These are phyloP conservation scores for Bruguiera parviflora DNA, from an alignment of 345 rosid species.

Conservation along the genomic window DNA sequence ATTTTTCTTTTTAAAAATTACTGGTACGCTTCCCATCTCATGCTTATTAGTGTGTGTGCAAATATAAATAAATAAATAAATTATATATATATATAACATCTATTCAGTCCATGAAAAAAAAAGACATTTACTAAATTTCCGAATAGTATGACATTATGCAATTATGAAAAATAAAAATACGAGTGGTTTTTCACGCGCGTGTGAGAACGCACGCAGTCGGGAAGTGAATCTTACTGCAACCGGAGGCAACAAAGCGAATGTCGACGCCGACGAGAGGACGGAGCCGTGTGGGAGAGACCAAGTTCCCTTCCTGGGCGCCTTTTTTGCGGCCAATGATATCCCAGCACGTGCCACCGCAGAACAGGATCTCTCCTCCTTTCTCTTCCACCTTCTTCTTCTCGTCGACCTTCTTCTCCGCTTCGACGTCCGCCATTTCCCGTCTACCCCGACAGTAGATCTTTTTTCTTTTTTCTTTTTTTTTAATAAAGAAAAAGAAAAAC, in stretches of 20 bases:
- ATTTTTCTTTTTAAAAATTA: no score
- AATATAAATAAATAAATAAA: no score
- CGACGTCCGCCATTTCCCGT: constrained; percentile 48
- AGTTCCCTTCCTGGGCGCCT: constrained; percentile 64
- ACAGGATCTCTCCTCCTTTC: constrained; percentile 88
- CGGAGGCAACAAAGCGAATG: constrained; percentile 83
- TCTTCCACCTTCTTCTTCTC: constrained; percentile 41
- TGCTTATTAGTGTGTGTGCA: no score
- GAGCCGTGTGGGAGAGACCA: constrained; percentile 82
- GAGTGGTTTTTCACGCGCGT: no score
- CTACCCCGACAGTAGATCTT: not conserved
- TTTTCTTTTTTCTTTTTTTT: not conserved
- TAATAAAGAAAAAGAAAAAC: not conserved
- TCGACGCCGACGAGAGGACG: constrained; percentile 79
- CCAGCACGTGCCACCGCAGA: constrained; percentile 89
- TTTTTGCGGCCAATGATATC: constrained; percentile 61
- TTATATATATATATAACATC: no score
- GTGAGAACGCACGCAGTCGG: not conserved
- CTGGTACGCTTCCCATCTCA: no score
- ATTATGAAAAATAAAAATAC: no score
- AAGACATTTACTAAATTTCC: no score
- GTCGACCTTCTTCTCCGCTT: constrained; percentile 45
- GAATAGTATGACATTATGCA: no score
- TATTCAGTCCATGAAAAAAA: no score
- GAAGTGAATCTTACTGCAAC: constrained; percentile 53